Percentiles rank a stretch among this genome's conserved stretches.
phyloP scores from a whole-genome alignment of 2,329 filamentous ascomycete genomes.

The Colletotrichum limetticola region DNA sequence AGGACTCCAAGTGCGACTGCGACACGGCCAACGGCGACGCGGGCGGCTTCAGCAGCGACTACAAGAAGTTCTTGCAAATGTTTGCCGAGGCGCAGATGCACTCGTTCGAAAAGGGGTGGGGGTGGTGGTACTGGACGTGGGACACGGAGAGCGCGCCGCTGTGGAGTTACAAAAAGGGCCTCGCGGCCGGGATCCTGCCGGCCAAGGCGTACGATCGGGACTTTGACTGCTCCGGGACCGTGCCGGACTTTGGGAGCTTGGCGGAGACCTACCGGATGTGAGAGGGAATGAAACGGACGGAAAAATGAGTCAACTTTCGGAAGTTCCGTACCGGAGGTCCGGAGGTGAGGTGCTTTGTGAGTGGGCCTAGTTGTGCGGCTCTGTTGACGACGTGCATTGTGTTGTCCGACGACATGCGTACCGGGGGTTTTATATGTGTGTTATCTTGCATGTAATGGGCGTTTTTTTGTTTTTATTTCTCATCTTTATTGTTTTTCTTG shows the following conservation, averaged over 20 bases:
- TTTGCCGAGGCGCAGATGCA: conserved; percentile 98
- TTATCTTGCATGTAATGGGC: conserved; percentile 15
- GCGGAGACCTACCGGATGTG: conserved; percentile 58
- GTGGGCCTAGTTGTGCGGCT: neutral
- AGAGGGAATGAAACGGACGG: too few relatives aligned
- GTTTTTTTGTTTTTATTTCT: neutral
- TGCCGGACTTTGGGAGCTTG: conserved; percentile 65
- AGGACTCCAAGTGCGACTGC: conserved; percentile 77
- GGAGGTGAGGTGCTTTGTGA: neutral
- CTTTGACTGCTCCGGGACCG: conserved; percentile 74
- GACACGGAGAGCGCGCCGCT: conserved; percentile 86
- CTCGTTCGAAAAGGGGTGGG: conserved; percentile 91
- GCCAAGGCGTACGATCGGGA: conserved; percentile 74
- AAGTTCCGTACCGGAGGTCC: conserved; percentile 7
- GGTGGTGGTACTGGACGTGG: conserved; percentile 99
- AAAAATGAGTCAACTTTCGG: neutral
- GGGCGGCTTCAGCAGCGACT: conserved; percentile 72
- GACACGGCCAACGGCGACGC: conserved; percentile 79
- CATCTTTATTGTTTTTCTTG: neutral
- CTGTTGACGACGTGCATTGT: neutral
- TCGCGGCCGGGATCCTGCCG: conserved; percentile 83
- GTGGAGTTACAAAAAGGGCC: conserved; percentile 91
- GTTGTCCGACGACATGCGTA: neutral
- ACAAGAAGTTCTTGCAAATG: conserved; percentile 87
- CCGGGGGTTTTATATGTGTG: neutral